Evolutionary conservation across 2,329 filamentous ascomycete species (phyloP).

Genomic region (Teratosphaeria zuluensis): DNA sequence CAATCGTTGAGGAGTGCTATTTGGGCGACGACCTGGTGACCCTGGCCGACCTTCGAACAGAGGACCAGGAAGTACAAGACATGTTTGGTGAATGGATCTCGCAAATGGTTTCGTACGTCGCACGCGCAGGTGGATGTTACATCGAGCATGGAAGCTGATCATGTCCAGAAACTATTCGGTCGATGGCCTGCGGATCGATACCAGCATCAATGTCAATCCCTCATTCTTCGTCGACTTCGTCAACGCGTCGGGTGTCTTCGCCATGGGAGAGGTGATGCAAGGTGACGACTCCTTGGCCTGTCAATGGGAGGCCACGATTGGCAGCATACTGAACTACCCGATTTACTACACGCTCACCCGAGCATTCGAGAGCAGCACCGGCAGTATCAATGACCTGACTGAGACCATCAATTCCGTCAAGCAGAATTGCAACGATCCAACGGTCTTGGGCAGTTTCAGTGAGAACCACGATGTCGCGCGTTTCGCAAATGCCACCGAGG

Average conservation of each 20-base stretch:
- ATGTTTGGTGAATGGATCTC: constrained; percentile 34
- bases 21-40: constrained; percentile 39
- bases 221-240: constrained; percentile 28
- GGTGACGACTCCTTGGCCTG: constrained; percentile 25
- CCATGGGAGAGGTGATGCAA: constrained; percentile 29
- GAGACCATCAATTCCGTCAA: constrained; percentile 25
- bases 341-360: constrained; percentile 29
- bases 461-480: constrained; percentile 20
- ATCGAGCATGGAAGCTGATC: constrained; percentile 44
- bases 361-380: constrained; percentile 27
- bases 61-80: constrained; percentile 31
- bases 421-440: constrained; percentile 28
- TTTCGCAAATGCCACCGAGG: constrained; percentile 29
- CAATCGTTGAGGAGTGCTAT: constrained; percentile 39
- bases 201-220: constrained; percentile 29
- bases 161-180: constrained; percentile 29
- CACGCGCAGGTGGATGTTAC: constrained; percentile 49
- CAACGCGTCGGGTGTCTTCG: constrained; percentile 26
- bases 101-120: constrained; percentile 23
- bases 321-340: constrained; percentile 30
- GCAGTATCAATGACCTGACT: constrained; percentile 30
- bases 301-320: constrained; percentile 26
- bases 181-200: constrained; percentile 32
- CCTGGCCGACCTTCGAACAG: constrained; percentile 39
- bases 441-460: constrained; percentile 29